A percentile compares a stretch with the other conserved stretches of the same genome.
Evolutionary conservation across 148 eudicot species (phyloP).

Genomic region (Silene conica): DNA sequence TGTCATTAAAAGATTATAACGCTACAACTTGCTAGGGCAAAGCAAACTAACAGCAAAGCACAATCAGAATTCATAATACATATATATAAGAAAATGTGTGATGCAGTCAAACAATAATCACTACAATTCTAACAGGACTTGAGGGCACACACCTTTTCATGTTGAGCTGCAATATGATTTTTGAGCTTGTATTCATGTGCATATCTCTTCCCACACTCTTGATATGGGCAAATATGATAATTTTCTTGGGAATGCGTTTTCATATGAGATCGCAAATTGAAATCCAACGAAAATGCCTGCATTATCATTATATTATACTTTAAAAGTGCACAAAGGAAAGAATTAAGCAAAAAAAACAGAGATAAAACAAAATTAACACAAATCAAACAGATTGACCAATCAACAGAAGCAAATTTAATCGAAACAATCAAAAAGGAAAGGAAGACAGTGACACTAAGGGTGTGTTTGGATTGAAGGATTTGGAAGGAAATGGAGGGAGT

Average conservation of each 20-base stretch:
- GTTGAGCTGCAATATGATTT: constrained; percentile 75
- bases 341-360: not conserved
- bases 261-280: constrained; percentile 94
- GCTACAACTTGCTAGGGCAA: not conserved
- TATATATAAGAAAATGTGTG: too few species aligned
- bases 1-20: not conserved
- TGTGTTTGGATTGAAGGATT: too few species aligned
- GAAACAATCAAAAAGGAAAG: not conserved
- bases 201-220: constrained; percentile 93
- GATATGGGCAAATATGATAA: constrained; percentile 85
- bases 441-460: not conserved
- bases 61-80: too few species aligned
- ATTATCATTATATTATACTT: constrained; percentile 21
- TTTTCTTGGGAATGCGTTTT: constrained; percentile 98
- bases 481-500: too few species aligned
- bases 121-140: not conserved
- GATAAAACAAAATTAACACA: not conserved
- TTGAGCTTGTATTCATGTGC: constrained; percentile 94
- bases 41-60: not conserved
- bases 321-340: not conserved
- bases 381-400: not conserved
- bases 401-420: not conserved
- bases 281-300: constrained; percentile 97
- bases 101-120: not conserved
- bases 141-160: constrained; percentile 65